These are phyloP conservation scores for Kokia cookei DNA, from an alignment of 441 rosid species.

Conservation along the genomic window DNA sequence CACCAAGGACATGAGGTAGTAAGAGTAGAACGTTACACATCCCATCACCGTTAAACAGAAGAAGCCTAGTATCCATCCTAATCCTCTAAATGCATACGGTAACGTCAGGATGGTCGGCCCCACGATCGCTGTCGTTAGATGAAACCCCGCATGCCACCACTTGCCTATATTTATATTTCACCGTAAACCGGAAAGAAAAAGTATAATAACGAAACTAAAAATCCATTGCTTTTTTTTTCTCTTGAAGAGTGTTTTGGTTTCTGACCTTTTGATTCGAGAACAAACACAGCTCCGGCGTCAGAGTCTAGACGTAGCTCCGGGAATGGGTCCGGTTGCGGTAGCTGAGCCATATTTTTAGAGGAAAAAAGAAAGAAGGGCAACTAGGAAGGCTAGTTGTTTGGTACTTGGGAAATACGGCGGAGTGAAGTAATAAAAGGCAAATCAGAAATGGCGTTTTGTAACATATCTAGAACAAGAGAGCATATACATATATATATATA, in stretches of 20 bases:
- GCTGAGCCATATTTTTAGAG: background rate
- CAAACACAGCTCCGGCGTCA: conserved; percentile 88
- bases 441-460: background rate
- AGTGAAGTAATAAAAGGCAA: background rate
- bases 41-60: conserved; percentile 77
- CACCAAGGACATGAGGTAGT: conserved; percentile 70
- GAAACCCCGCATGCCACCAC: conserved; percentile 97
- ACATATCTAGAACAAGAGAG: too few relatives aligned
- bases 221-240: background rate
- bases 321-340: conserved; percentile 30
- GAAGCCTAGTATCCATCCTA: conserved; percentile 77
- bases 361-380: background rate
- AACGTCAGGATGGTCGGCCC: conserved; percentile 83
- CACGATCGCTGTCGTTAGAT: conserved; percentile 94
- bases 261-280: conserved; percentile 84
- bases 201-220: background rate
- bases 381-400: background rate
- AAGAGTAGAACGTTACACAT: conserved; percentile 77
- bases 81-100: conserved; percentile 75
- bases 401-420: background rate
- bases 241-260: background rate
- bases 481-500: too few relatives aligned
- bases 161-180: conserved; percentile 35
- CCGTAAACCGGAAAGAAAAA: background rate
- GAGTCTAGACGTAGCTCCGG: conserved; percentile 26